Base-by-base conservation (phyloP, 305 asterid genomes). In the Salvia sclarea region DNA sequence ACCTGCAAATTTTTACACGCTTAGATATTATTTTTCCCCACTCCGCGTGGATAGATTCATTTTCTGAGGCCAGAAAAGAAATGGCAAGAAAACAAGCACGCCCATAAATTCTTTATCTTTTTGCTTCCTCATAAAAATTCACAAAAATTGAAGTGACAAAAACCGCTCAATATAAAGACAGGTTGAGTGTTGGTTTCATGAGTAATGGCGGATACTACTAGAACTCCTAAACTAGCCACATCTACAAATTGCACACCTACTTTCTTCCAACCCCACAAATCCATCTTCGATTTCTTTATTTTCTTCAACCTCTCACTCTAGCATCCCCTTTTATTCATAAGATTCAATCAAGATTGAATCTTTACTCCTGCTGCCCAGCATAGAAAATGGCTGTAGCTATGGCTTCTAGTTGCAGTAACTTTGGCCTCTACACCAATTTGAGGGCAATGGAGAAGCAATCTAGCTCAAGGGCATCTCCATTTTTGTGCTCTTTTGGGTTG, bases 171-270 rank as follows among this genome's bases (percentile, higher is more conserved):
- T 58, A 66, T 59, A 77, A 74, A 59, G 75, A 82, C 78, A 70
- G 71, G 61, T 31, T 21, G 73, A 58, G 68, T 53, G 61, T 74
- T 72, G 59, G 57, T 37, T 76, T 72, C 63, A 64, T 71, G 76
- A 77, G 71, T 69, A 61, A 87, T 87, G 95, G 95, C 97, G 91
- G 88, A 88, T 77, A 62, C 48, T 75, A 64, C 91, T 72, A 76
- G 79, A 84, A 81, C 69, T 55, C 47, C 37, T 37, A 71, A 57
- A 43, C 47, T 40, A 59, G 72, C 65, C 68, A 64, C 69, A 63
- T 41, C 65, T 41, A 41, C 67, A 62, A 25, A 14, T 64, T 45
- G 17, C 14, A 56, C 56, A 11, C 21, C 70, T 54, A 17, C 66
- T 74, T 59, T 75, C 68, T 59, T 75, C 79, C 40, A 61, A 60